phyloP scores from a whole-genome alignment of 257 asterid species.

The Penstemon newberryi region DNA sequence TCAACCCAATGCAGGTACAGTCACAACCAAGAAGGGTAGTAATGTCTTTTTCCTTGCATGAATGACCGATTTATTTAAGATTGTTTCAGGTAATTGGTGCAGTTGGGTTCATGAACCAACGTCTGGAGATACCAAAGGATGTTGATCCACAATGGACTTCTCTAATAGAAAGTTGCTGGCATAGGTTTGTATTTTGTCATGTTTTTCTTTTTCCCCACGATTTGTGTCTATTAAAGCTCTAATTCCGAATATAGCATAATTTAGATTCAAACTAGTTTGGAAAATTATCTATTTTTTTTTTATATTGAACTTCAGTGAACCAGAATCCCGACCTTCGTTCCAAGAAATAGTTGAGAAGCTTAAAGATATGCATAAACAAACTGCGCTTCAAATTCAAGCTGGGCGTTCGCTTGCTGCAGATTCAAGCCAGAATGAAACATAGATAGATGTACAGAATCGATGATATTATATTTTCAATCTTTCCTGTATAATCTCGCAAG shows the following conservation, averaged over 20 bases:
- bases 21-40: neutral
- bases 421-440: slow-evolving; percentile 43
- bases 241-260: no score
- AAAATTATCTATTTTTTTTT: slow-evolving; percentile 6
- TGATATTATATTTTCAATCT: no score
- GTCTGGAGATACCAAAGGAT: slow-evolving; percentile 75
- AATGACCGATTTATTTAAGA: slow-evolving; percentile 8
- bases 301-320: slow-evolving; percentile 54
- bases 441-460: slow-evolving; percentile 17
- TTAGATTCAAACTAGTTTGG: neutral
- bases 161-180: slow-evolving; percentile 86
- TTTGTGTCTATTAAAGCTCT: no score
- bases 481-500: no score
- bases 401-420: slow-evolving; percentile 49
- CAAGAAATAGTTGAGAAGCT: slow-evolving; percentile 77
- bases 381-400: slow-evolving; percentile 56
- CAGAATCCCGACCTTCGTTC: slow-evolving; percentile 69
- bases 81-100: slow-evolving; percentile 84
- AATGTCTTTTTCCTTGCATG: neutral
- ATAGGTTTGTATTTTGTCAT: slow-evolving; percentile 43
- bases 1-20: slow-evolving; percentile 87
- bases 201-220: neutral
- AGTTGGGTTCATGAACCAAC: slow-evolving; percentile 94
- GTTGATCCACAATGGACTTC: slow-evolving; percentile 79
- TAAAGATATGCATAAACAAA: slow-evolving; percentile 60